A percentile compares a stretch with the other conserved stretches of the same genome.
phyloP scores from a whole-genome alignment of 2,329 filamentous ascomycete genomes.

The Fusarium sacchari region DNA sequence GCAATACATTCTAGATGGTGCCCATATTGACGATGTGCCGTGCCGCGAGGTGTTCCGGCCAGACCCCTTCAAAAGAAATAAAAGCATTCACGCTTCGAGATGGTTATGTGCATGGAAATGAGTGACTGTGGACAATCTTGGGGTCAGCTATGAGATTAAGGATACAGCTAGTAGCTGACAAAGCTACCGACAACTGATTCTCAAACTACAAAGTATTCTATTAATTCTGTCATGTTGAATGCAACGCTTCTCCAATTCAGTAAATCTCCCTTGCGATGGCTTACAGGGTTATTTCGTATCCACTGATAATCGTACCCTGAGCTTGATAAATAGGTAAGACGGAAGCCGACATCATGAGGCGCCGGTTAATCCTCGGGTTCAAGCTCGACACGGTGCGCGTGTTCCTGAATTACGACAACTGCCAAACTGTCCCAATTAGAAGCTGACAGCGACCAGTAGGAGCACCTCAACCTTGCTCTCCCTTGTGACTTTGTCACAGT shows the following conservation, averaged over 20 bases:
- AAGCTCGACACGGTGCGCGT: constrained; percentile 30
- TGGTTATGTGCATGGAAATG: neutral
- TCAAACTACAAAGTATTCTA: neutral
- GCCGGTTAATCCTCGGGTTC: constrained; percentile 40
- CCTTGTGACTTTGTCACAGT: constrained; percentile 10
- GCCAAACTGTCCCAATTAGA: constrained; percentile 44
- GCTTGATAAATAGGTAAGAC: neutral
- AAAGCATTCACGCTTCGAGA: constrained; percentile 37
- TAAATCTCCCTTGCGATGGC: neutral
- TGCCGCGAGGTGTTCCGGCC: constrained; percentile 35
- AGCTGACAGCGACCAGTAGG: constrained; percentile 26
- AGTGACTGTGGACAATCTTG: neutral
- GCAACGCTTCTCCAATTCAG: neutral
- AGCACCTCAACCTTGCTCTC: constrained; percentile 24
- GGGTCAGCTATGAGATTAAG: neutral
- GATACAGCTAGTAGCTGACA: neutral
- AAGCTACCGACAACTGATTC: neutral
- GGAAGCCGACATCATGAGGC: neutral
- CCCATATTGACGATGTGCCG: constrained; percentile 42
- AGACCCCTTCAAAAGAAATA: constrained; percentile 35
- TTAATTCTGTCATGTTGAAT: neutral
- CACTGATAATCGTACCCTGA: constrained; percentile 19
- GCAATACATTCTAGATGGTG: constrained; percentile 53
- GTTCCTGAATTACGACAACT: constrained; percentile 49
- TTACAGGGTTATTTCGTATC: constrained; percentile 16